phyloP scores from a whole-genome alignment of 2,329 filamentous ascomycete species.

The Kalmusia sp. region DNA sequence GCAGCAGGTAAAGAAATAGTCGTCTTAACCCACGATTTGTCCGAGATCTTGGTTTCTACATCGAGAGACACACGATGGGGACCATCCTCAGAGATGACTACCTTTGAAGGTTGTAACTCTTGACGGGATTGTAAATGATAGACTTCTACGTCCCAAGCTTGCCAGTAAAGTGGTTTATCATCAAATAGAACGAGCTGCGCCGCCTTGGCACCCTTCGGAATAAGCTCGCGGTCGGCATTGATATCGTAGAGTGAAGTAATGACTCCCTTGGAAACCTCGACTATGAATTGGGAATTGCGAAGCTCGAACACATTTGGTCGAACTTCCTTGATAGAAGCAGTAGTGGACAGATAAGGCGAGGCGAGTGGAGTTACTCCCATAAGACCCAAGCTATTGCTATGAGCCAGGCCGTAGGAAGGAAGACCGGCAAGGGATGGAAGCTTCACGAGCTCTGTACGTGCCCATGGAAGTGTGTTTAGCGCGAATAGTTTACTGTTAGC shows the following conservation, averaged over 20 bases:
- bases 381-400: constrained; percentile 54
- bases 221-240: constrained; percentile 74
- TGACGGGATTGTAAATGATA: constrained; percentile 89
- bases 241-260: constrained; percentile 88
- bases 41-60: constrained; percentile 86
- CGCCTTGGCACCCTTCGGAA: constrained; percentile 75
- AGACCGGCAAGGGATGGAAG: constrained; percentile 55
- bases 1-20: constrained; percentile 80
- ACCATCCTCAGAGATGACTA: constrained; percentile 73
- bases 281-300: constrained; percentile 76
- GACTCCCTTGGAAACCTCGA: constrained; percentile 75
- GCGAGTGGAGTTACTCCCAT: constrained; percentile 42
- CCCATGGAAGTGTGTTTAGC: constrained; percentile 89
- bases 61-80: constrained; percentile 80
- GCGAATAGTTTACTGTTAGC: constrained; percentile 62
- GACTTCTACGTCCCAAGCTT: constrained; percentile 97
- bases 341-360: constrained; percentile 30
- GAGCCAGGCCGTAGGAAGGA: constrained; percentile 48
- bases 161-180: constrained; percentile 96
- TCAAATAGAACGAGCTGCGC: constrained; percentile 96
- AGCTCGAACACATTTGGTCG: constrained; percentile 74
- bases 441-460: constrained; percentile 75
- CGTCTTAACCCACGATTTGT: constrained; percentile 84
- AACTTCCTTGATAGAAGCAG: constrained; percentile 59
- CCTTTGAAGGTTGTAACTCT: constrained; percentile 73